phyloP scores from a whole-genome alignment of 331 rosid genomes.

The Cydonia oblonga region DNA sequence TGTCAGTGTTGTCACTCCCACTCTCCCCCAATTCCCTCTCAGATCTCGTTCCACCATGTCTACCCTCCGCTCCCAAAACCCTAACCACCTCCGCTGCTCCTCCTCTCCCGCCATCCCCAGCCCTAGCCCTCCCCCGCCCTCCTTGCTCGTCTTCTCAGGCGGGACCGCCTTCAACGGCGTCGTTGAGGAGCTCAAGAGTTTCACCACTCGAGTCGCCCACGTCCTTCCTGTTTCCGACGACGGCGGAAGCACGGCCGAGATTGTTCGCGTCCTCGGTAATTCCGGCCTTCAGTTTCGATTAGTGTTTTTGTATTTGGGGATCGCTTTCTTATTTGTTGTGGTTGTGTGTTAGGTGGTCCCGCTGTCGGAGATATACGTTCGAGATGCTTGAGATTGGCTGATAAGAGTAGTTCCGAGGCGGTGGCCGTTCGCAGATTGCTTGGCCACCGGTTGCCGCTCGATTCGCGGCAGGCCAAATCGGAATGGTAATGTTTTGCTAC shows the following conservation, averaged over 20 bases:
- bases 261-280: conserved; percentile 82
- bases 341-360: conserved; percentile 59
- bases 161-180: conserved; percentile 96
- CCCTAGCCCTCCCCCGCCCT: conserved; percentile 31
- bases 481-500: conserved; percentile 44
- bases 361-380: conserved; percentile 98
- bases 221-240: conserved; percentile 96
- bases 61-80: conserved; percentile 25
- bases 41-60: conserved; percentile 51
- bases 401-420: conserved; percentile 76
- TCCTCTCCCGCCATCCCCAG: conserved; percentile 22
- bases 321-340: background rate
- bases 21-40: background rate
- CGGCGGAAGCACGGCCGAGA: conserved; percentile 96
- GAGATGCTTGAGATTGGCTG: conserved; percentile 82
- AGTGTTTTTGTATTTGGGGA: too few species aligned
- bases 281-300: background rate
- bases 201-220: conserved; percentile 81
- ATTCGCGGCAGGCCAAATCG: conserved; percentile 50
- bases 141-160: conserved; percentile 85
- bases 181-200: conserved; percentile 65
- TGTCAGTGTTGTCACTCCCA: background rate
- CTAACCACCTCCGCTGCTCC: conserved; percentile 30
- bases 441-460: conserved; percentile 69
- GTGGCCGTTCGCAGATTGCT: conserved; percentile 79